Percentiles rank a stretch among this genome's conserved stretches.
These are phyloP conservation scores for Arachis hypogaea DNA, from an alignment of 306 rosid species.

Conservation along the genomic window DNA sequence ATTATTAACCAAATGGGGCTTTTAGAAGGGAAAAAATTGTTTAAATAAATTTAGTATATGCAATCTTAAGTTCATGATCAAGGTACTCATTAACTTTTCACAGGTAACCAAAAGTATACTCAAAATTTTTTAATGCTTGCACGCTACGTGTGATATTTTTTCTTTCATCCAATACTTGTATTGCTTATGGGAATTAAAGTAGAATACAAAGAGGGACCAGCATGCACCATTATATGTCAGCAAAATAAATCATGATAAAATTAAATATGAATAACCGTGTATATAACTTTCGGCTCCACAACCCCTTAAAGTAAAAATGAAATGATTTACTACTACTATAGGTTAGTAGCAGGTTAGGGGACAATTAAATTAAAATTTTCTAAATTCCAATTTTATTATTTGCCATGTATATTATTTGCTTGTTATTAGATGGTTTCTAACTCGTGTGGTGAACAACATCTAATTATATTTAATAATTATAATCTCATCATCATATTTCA, in stretches of 20 bases:
- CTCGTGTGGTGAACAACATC: neutral
- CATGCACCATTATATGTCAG: slow-evolving; percentile 6
- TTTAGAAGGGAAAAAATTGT: no score
- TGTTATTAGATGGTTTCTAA: neutral
- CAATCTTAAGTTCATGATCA: no score
- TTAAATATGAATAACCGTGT: neutral
- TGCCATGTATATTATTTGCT: neutral
- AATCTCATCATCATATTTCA: neutral
- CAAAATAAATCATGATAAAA: neutral
- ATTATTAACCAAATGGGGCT: no score
- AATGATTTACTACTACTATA: neutral
- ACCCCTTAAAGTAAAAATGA: neutral
- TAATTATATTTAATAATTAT: neutral
- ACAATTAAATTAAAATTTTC: no score
- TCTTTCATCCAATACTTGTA: slow-evolving; percentile 23
- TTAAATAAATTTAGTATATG: no score
- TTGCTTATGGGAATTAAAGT: slow-evolving; percentile 8
- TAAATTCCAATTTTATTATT: neutral
- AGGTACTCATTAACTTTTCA: neutral
- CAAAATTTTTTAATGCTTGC: slow-evolving; percentile 16
- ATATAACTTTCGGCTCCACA: slow-evolving; percentile 35
- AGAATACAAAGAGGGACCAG: slow-evolving; percentile 8
- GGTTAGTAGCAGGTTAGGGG: no score
- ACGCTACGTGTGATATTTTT: slow-evolving; percentile 32
- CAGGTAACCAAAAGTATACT: neutral